These are phyloP conservation scores for Ajuga reptans DNA, from an alignment of 305 asterid species.

Conservation along the genomic window DNA sequence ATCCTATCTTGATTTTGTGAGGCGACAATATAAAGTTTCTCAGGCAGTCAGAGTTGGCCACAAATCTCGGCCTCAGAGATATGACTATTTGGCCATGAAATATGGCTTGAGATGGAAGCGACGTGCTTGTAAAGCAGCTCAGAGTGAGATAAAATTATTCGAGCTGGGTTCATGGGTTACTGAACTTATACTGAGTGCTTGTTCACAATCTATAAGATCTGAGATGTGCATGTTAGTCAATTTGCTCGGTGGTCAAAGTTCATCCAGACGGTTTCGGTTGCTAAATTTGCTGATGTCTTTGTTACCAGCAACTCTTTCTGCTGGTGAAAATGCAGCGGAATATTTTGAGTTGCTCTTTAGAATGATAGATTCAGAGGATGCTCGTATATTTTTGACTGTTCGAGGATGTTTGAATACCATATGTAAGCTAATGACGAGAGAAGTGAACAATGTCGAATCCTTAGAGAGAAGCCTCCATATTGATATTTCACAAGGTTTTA, in stretches of 20 bases:
- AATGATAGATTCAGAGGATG: conserved; percentile 93
- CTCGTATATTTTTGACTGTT: conserved; percentile 89
- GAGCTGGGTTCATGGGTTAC: conserved; percentile 99
- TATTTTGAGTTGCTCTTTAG: conserved; percentile 87
- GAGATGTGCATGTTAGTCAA: conserved; percentile 97
- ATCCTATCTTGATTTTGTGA: conserved; percentile 97
- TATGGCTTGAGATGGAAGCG: conserved; percentile 95
- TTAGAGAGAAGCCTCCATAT: conserved; percentile 96
- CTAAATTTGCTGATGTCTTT: conserved; percentile 82
- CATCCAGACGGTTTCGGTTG: conserved; percentile 75
- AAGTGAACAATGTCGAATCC: conserved; percentile 79
- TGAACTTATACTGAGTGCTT: conserved; percentile 94
- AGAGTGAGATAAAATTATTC: conserved; percentile 64
- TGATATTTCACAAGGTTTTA: conserved; percentile 96
- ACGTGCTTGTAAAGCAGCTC: conserved; percentile 53
- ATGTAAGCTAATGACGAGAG: conserved; percentile 74
- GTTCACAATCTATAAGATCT: conserved; percentile 94
- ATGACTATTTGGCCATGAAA: conserved; percentile 80
- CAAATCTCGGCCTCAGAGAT: conserved; percentile 73
- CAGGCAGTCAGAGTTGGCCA: conserved; percentile 63
- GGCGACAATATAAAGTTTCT: conserved; percentile 93
- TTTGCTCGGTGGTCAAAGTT: conserved; percentile 90
- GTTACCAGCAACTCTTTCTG: conserved; percentile 82
- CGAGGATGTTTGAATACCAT: conserved; percentile 73
- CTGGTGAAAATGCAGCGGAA: conserved; percentile 98